Evolutionary conservation across 768 basidiomycete genomes (phyloP), one percentile per base, ranked within the genome.

Genomic region (Podaxis sp.): DNA sequence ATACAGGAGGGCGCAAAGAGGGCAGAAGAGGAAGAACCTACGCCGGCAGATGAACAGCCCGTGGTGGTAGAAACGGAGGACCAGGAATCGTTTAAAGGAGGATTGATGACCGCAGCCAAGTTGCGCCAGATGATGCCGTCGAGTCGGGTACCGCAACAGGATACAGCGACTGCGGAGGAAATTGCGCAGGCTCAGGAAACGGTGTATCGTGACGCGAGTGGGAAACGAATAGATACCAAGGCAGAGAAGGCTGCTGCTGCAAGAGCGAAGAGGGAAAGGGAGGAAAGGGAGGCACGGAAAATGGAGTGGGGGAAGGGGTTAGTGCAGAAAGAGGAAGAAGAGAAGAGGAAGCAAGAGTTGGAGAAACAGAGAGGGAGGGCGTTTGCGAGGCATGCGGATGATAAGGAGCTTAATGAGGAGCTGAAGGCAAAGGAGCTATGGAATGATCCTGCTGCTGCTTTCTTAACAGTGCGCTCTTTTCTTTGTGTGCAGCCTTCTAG

Each of bases 241-340:
- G 84, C 89, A 1, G 90, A 89, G 30, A 84, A 83, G 61, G 96
- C 93, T 13, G 95, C 96, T 69, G 93, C 93, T 33, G 90, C 90
- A 48, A 79, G 87, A 66, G 73, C 84, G 74, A 94, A 95, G 70
- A 82, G 93, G 22, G 89, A 94, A 71, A 80, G 82, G 63, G 89
- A 95, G 72, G 92, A 97, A 77, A 87, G 85, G 71, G 93, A 96
- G 71, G 90, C 90, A 55, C 79, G 84, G 72, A 96, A 93, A 79
- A 95, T 96, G 93, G 93, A 96, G 72, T 99, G 97, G 97, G 95
- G 94, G 0, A 99, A 96, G 75, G 97, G 97, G 33, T 70, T 99
- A 39, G 90, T 95, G 42, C 97, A 99, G 77, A 79, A 87, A 64
- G 89, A 92, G 24, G 91, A 95, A 64, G 77, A 81, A 57, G 92